phyloP scores from a whole-genome alignment of 371 early-diverging fungal species.

The Blakeslea trispora region DNA sequence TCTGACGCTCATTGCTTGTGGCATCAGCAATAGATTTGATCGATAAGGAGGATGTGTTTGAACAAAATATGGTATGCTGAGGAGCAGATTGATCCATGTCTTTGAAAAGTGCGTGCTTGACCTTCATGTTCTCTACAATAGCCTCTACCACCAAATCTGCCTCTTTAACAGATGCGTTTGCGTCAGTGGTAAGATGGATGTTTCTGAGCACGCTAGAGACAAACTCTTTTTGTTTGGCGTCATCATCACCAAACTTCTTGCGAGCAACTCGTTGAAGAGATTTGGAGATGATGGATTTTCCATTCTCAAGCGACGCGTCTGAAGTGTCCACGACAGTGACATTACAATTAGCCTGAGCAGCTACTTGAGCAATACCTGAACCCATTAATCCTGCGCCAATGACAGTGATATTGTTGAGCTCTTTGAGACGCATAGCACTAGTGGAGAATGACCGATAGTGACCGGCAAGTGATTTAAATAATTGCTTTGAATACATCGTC shows the following conservation, averaged over 20 bases:
- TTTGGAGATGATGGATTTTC: constrained; percentile 74
- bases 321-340: constrained; percentile 91
- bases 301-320: constrained; percentile 73
- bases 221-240: constrained; percentile 58
- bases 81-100: constrained; percentile 76
- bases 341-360: constrained; percentile 76
- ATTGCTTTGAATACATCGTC: too few relatives aligned
- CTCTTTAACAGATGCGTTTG: constrained; percentile 51
- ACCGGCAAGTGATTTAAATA: too few relatives aligned
- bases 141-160: constrained; percentile 91
- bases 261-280: constrained; percentile 88
- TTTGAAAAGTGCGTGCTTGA: constrained; percentile 82
- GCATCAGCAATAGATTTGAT: constrained; percentile 79
- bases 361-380: constrained; percentile 94
- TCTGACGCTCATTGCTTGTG: constrained; percentile 53
- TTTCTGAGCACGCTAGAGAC: constrained; percentile 66
- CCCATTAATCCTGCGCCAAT: constrained; percentile 93
- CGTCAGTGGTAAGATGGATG: constrained; percentile 68
- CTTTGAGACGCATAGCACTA: constrained; percentile 28
- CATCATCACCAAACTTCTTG: constrained; percentile 82
- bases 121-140: constrained; percentile 89
- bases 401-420: constrained; percentile 66
- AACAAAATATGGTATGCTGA: constrained; percentile 74
- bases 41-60: constrained; percentile 92
- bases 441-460: constrained; percentile 18